A percentile compares a stretch with the other conserved stretches of the same genome.
Evolutionary conservation across 164 flowering plant genomes (phyloP).

Genomic region (Stephania cephalantha): DNA sequence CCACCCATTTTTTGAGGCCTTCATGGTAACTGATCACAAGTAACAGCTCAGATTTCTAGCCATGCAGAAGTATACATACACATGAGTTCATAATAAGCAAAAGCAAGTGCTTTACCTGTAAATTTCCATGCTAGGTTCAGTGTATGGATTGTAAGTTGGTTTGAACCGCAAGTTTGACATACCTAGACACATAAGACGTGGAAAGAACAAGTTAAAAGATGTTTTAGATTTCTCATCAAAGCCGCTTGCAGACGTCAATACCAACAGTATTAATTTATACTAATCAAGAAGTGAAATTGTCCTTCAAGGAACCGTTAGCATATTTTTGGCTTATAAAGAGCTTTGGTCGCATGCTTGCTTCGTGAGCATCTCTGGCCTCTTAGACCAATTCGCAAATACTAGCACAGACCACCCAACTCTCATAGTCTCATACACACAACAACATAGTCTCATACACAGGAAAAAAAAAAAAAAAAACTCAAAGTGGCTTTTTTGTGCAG

Average conservation of each 20-base stretch:
- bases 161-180: conserved; percentile 84
- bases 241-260: background rate
- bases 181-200: conserved; percentile 35
- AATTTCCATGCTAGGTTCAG: conserved; percentile 99
- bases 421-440: no score
- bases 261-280: background rate
- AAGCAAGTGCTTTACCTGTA: conserved; percentile 51
- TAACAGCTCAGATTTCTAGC: background rate
- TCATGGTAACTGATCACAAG: conserved; percentile 66
- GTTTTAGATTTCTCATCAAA: background rate
- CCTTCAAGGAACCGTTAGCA: no score
- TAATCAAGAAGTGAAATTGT: no score
- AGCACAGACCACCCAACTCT: no score
- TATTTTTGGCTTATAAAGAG: no score
- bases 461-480: no score
- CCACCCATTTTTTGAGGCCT: conserved; percentile 92
- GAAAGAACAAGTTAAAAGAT: background rate
- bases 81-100: background rate
- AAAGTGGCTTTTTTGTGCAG: no score
- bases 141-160: conserved; percentile 96
- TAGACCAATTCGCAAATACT: no score
- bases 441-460: no score
- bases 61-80: conserved; percentile 3
- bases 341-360: no score
- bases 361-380: no score